Base-by-base conservation (phyloP, 2,329 filamentous ascomycete genomes). In the Trichoderma guizhouense region DNA sequence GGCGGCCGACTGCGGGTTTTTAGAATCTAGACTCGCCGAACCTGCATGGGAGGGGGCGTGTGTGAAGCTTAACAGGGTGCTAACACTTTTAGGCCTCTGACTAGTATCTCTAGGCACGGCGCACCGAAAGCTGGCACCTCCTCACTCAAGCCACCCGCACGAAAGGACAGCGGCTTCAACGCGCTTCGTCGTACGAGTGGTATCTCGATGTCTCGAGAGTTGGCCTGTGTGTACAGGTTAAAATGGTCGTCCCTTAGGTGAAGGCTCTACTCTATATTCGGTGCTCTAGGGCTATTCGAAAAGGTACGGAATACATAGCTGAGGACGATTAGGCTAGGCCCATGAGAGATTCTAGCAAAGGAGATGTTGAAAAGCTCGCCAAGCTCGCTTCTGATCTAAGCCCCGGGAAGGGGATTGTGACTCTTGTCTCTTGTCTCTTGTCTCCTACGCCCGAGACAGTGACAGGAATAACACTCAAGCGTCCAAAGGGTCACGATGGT, bases 11-110 rank as follows among this genome's bases (percentile, higher is more conserved):
- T 43, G 43, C 55, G 28, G 18, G 21, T 62, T 26, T 66, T 36
- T 47, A 57, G 51, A 43, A 72, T 72, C 71, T 72, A 72, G 71
- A 71, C 67, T 68, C 32, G 53, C 66, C 36, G 39, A 47, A 60
- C 32, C 18, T 71, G 67, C 61, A 55, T 72, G 24, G 62, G 65
- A 34, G 62, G 55, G 55, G 71, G 61, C 15, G 67, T 70, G 53
- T 51, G 18, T 39, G 60, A 57, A 71, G 55, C 7, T 57, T 62
- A 47, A 55, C 47, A 63, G n/a, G 66, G 11, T 53, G 47, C 47
- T 53, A 53, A 24, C 21, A 24, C 9, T 24, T 24, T 53, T 53
- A 21, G 47, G 14, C 15, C 34, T 30, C 36, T 7, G 21, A 21
- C 36, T 47, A 39, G 47, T 53, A 53, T 53, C 11, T 51, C 43